Evolutionary conservation across 352 stramenopile genomes (phyloP), one percentile per base, ranked within the genome.

Genomic region (Aphanomyces invadans): DNA sequence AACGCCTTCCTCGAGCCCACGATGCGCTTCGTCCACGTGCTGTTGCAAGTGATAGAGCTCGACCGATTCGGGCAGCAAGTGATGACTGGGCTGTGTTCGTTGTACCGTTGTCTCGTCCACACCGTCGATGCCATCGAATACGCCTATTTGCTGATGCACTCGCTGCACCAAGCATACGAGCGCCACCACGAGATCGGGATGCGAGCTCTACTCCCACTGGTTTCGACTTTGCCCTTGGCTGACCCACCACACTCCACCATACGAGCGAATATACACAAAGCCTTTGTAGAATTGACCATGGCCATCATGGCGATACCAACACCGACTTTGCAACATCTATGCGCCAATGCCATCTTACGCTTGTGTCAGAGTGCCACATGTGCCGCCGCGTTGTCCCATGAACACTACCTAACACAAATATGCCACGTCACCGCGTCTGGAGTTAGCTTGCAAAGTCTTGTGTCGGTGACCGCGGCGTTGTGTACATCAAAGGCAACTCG

Each of bases 391-490:
- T 23, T 63, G 21, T 48, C 55, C 1, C 31, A 32, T 11, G 55
- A 63, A 3, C 21, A 48, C 3, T 48, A 63, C 11, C 15, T 48
- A 1, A 29, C 31, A 15, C 38, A 63, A 33, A 46, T 63, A 4
- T 63, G 26, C 25, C 21, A 23, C 25, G 23, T 5, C 55, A 15
- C 4, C 19, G 32, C 25, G 31, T 15, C n/a, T 49, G 36, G 23
- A 11, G 42, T 63, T 29, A 31, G 55, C 9, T 26, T 63, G 55
- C 55, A 63, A 12, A 33, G 55, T 15, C 42, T 49, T 52, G 25
- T 63, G 5, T 15, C 36, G 11, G 36, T 63, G 28, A 19, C 42
- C n/a, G 55, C 55, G 4, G 26, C n/a, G 1, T 11, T 63, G 3
- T 63, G 55, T 21, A 15, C 23, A 2, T 48, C 26, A 1, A 54